Base-by-base conservation (phyloP, 2,329 filamentous ascomycete genomes). In the Xylaria sp. region DNA sequence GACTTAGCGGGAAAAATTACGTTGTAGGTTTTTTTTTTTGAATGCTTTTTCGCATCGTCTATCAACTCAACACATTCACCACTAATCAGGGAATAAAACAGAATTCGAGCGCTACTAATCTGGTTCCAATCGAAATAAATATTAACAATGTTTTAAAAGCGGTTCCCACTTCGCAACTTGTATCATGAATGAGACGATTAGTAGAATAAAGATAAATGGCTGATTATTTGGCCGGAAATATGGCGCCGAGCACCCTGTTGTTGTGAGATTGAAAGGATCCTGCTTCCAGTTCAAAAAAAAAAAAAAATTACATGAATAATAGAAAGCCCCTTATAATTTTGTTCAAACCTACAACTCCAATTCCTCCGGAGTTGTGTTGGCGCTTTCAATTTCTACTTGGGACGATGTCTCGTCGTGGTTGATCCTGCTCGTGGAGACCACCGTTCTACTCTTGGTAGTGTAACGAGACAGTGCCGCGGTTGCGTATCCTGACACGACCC, bases 381-480 rank as follows among this genome's bases (percentile, higher is more conserved):
- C 59, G n/a, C 59, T 66, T 58, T 63, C 59, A 15, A 18, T 28
- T 28, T 63, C 64, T 43, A 46, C 23, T 9, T 58, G 58, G 15
- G 60, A 41, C 15, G 63, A 61, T 3, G 52, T 43, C 45, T 66
- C 32, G 12, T 66, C 12, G 36, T 66, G 64, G 45, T 52, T 63
- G 25, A 62, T 53, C 43, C 30, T 58, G 45, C 58, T 66, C 25
- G 52, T 66, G 25, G 64, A 62, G 28, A 63, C 58, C 4, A 58
- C 52, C 10, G 59, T 57, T 23, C 45, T 62, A 1, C 59, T 66
- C 23, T 66, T 59, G 3, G 59, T 58, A 23, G 58, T 66, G 28
- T 57, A 63, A 30, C 64, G 58, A n/a, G 59, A 66, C 45, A 66
- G 36, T 18, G 43, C 34, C 6, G 50, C 43, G 4, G 64, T 45